These are phyloP conservation scores for Rhodotorula taiwanensis DNA, from an alignment of 768 basidiomycete species.

Conservation along the genomic window DNA sequence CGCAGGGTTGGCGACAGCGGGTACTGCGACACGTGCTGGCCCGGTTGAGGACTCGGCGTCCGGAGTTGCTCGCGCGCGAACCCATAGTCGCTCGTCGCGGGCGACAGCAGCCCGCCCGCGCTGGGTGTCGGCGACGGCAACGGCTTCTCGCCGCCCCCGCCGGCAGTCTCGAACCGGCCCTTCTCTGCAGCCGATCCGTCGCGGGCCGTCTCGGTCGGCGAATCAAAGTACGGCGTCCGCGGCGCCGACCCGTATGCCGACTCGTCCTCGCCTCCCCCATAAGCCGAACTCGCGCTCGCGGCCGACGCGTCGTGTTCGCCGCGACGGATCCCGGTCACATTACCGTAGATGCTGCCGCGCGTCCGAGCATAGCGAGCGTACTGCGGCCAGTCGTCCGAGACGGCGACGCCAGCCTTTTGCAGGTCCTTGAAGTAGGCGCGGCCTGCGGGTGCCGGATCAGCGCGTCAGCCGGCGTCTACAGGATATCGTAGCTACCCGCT, in stretches of 20 bases:
- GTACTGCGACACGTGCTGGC: slow-evolving; percentile 8
- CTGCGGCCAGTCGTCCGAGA: slow-evolving; percentile 97
- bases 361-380: slow-evolving; percentile 91
- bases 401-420: slow-evolving; percentile 81
- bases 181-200: background rate
- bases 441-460: slow-evolving; percentile 9
- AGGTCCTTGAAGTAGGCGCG: slow-evolving; percentile 99
- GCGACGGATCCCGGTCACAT: slow-evolving; percentile 31
- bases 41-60: slow-evolving; percentile 33
- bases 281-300: background rate
- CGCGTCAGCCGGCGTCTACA: background rate
- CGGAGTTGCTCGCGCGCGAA: slow-evolving; percentile 18
- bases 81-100: background rate
- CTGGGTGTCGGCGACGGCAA: too few relatives aligned
- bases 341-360: slow-evolving; percentile 70
- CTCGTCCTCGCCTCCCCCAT: background rate
- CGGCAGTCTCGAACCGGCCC: too few relatives aligned
- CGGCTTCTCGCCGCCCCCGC: background rate
- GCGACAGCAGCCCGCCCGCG: background rate
- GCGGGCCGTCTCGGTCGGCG: background rate
- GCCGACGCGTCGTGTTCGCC: background rate
- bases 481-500: too few relatives aligned
- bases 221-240: background rate
- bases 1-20: slow-evolving; percentile 39
- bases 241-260: background rate